Conservation (phyloP, 306 rosid genomes). For the Vigna hirtella region DNA sequence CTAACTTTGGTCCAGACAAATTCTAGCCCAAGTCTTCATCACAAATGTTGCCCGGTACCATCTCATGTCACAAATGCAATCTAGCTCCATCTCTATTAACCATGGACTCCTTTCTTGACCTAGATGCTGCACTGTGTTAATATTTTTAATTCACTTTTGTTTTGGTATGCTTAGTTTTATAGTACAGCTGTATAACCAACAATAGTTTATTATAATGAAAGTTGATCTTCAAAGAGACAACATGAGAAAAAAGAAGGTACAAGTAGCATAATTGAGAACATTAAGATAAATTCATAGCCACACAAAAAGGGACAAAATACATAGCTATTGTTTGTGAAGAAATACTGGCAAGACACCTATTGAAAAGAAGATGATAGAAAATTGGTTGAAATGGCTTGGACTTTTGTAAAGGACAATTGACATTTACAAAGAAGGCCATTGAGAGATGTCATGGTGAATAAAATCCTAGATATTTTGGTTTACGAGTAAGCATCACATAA, state of each 20-base stretch:
- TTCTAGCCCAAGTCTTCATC: not conserved
- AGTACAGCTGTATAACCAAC: not conserved
- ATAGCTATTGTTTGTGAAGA: not conserved
- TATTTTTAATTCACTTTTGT: not conserved
- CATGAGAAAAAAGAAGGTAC: not conserved
- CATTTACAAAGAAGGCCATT: not conserved
- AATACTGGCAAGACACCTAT: not conserved
- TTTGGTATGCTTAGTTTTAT: not conserved
- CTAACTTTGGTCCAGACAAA: not conserved
- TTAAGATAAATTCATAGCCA: not conserved
- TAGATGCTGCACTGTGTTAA: not conserved
- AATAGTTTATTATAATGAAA: not conserved
- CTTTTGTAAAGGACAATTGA: not conserved
- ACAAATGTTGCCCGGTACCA: not conserved
- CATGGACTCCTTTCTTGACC: not conserved
- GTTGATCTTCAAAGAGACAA: not conserved
- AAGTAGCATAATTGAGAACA: not conserved
- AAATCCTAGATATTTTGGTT: not conserved
- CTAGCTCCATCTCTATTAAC: not conserved
- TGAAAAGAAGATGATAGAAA: not conserved
- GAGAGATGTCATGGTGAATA: not conserved
- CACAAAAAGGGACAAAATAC: not conserved
- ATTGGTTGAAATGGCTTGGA: not conserved
- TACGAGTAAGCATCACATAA: not conserved
- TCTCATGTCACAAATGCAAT: not conserved